Evolutionary conservation across 1,139 yeast species (phyloP).

Genomic region (Kurtzmaniella quercitrusa): DNA sequence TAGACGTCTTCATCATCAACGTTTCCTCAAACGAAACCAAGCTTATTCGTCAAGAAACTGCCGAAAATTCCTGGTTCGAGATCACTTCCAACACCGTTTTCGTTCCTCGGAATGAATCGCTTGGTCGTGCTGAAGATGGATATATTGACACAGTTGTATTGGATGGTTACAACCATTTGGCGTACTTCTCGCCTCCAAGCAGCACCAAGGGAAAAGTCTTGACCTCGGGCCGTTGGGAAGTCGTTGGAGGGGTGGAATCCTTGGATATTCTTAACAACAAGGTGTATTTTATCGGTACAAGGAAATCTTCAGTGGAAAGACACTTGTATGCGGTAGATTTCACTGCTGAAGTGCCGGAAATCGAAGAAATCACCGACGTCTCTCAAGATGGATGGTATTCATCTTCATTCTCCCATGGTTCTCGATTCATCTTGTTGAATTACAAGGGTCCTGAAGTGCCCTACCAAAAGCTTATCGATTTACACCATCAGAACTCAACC

Average conservation of each 20-base stretch:
- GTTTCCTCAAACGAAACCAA: conserved; percentile 21
- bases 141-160: conserved; percentile 51
- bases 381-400: conserved; percentile 60
- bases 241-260: conserved; percentile 43
- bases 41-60: conserved; percentile 32
- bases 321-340: conserved; percentile 48
- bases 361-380: conserved; percentile 51
- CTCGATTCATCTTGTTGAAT: conserved; percentile 54
- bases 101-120: conserved; percentile 56
- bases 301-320: conserved; percentile 49
- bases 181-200: conserved; percentile 51
- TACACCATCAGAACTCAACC: conserved; percentile 27
- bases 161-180: conserved; percentile 53
- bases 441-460: conserved; percentile 69
- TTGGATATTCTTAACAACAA: conserved; percentile 40
- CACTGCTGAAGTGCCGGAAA: conserved; percentile 21
- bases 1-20: conserved; percentile 37
- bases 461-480: conserved; percentile 57
- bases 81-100: conserved; percentile 67
- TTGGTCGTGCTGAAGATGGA: conserved; percentile 44
- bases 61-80: conserved; percentile 66
- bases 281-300: conserved; percentile 46
- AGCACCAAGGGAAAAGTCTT: conserved; percentile 37
- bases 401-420: conserved; percentile 66
- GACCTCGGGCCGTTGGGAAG: conserved; percentile 54